Conservation (phyloP, 805 yeast species). For the Kodamaea kakaduensis region DNA sequence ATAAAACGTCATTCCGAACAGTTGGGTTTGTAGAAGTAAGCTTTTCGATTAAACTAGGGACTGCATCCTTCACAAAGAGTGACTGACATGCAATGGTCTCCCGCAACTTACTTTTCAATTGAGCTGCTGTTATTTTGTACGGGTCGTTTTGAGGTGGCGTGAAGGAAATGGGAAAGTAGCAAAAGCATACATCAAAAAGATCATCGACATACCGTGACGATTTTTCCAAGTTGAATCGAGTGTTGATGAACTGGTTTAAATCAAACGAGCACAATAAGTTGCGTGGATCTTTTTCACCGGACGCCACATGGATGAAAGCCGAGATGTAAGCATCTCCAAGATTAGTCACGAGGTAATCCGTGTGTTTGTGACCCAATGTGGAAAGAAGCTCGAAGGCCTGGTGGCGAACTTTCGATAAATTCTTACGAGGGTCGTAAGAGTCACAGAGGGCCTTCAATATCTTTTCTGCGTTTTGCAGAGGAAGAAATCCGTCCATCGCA, state of each 20-base stretch:
- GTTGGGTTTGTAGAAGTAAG: slow-evolving; percentile 68
- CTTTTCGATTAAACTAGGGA: slow-evolving; percentile 76
- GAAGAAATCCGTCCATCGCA: slow-evolving; percentile 46
- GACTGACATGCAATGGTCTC: slow-evolving; percentile 58
- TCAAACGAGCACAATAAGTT: slow-evolving; percentile 71
- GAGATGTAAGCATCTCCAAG: slow-evolving; percentile 44
- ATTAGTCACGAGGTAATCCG: slow-evolving; percentile 16
- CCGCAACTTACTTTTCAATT: slow-evolving; percentile 62
- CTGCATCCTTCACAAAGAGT: slow-evolving; percentile 64
- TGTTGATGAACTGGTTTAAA: slow-evolving; percentile 47
- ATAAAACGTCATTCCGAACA: slow-evolving; percentile 71
- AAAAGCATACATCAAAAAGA: slow-evolving; percentile 82
- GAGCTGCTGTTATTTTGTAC: slow-evolving; percentile 70
- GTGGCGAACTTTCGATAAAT: slow-evolving; percentile 60
- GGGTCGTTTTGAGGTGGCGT: slow-evolving; percentile 90
- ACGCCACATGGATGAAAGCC: slow-evolving; percentile 63
- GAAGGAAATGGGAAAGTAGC: slow-evolving; percentile 96
- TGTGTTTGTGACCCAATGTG: slow-evolving; percentile 27
- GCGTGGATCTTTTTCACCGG: slow-evolving; percentile 93
- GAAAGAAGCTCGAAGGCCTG: slow-evolving; percentile 51
- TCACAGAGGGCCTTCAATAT: slow-evolving; percentile 8
- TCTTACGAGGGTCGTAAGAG: slow-evolving; percentile 51
- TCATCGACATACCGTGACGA: slow-evolving; percentile 41
- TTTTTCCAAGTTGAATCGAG: slow-evolving; percentile 21
- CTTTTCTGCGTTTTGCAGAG: slow-evolving; percentile 16